Percentiles rank a stretch among this genome's conserved stretches.
phyloP scores from a whole-genome alignment of 108 stramenopile genomes.

The Discostella pseudostelligera region DNA sequence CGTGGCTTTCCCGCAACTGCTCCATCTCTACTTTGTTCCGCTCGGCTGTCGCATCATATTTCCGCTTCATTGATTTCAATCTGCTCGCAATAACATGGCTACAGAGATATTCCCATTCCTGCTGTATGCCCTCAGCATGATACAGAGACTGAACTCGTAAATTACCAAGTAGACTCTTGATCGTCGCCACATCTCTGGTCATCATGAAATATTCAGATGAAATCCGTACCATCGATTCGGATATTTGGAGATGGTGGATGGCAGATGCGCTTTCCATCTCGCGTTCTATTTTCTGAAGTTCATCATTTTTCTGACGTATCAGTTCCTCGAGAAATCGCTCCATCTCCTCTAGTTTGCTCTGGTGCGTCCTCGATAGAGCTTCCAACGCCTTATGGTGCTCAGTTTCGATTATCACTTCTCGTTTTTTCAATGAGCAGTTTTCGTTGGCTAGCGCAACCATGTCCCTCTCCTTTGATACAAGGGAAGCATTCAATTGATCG shows the following conservation, averaged over 20 bases:
- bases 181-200: neutral
- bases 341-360: constrained; percentile 9
- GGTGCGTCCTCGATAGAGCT: constrained; percentile 7
- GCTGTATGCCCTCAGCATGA: constrained; percentile 3
- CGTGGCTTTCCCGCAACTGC: constrained; percentile 1
- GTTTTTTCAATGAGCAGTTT: constrained; percentile 1
- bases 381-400: constrained; percentile 11
- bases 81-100: neutral
- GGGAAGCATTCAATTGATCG: neutral
- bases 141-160: constrained; percentile 5
- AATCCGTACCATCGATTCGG: constrained; percentile 5
- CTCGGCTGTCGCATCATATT: neutral
- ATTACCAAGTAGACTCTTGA: constrained; percentile 7
- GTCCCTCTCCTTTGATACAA: constrained; percentile 20
- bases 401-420: neutral
- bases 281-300: neutral
- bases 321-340: constrained; percentile 15
- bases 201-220: constrained; percentile 1
- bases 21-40: constrained; percentile 15
- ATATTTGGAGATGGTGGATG: constrained; percentile 3
- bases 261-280: constrained; percentile 11
- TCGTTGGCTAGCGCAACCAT: neutral
- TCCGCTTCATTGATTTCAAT: constrained; percentile 6
- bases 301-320: constrained; percentile 11
- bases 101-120: constrained; percentile 13